These are phyloP conservation scores for Suzukiozyma palmioleophila DNA, from an alignment of 1,139 yeast species.

Conservation along the genomic window DNA sequence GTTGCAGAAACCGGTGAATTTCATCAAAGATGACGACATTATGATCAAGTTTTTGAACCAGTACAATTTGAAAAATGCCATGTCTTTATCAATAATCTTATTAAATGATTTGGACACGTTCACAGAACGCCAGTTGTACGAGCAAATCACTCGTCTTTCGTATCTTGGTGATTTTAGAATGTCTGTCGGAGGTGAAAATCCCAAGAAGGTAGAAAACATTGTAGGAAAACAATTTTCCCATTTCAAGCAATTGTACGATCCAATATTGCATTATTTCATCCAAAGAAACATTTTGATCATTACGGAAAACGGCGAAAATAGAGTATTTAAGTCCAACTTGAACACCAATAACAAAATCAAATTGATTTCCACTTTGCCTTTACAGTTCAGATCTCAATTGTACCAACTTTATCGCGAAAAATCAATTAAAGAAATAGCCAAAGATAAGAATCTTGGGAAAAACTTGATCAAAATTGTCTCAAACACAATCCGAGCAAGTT, in stretches of 20 bases:
- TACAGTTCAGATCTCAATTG: slow-evolving; percentile 44
- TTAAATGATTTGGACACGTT: slow-evolving; percentile 36
- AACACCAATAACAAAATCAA: slow-evolving; percentile 19
- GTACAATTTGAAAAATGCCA: slow-evolving; percentile 72
- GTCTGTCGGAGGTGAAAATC: slow-evolving; percentile 86
- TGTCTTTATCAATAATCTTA: slow-evolving; percentile 61
- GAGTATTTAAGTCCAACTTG: slow-evolving; percentile 17
- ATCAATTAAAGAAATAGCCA: slow-evolving; percentile 19
- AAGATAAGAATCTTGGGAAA: slow-evolving; percentile 22
- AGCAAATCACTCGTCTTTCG: slow-evolving; percentile 73
- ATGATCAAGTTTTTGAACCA: slow-evolving; percentile 65
- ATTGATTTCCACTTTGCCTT: slow-evolving; percentile 44
- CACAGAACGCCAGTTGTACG: slow-evolving; percentile 64
- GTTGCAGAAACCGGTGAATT: slow-evolving; percentile 87
- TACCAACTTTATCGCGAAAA: slow-evolving; percentile 36
- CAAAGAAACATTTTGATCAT: slow-evolving; percentile 17
- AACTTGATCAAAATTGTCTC: slow-evolving; percentile 45
- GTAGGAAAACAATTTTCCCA: slow-evolving; percentile 69
- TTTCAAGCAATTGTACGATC: slow-evolving; percentile 69
- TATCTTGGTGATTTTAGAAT: slow-evolving; percentile 91
- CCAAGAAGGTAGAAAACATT: slow-evolving; percentile 80
- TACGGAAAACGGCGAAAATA: slow-evolving; percentile 12
- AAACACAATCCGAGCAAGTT: slow-evolving; percentile 63
- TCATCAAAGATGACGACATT: slow-evolving; percentile 50
- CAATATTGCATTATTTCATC: slow-evolving; percentile 38